Percentiles rank a stretch among this genome's conserved stretches.
Evolutionary conservation across 2,329 filamentous ascomycete genomes (phyloP).

Genomic region (Colletotrichum tanaceti): DNA sequence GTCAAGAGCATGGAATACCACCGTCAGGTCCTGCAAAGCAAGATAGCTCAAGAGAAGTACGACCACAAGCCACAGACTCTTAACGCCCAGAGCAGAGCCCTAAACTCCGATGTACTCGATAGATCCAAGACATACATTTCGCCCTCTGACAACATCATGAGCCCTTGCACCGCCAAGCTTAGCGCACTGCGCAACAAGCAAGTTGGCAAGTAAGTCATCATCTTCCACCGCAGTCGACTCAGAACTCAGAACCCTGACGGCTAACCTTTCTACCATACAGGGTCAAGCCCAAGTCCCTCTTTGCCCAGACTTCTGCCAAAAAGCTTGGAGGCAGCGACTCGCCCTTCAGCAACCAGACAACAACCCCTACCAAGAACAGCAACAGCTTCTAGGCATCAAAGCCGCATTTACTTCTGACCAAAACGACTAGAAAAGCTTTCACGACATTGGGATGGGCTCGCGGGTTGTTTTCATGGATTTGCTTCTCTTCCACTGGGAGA

Average conservation of each 20-base stretch:
- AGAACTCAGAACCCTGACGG: background rate
- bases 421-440: conserved; percentile 36
- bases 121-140: conserved; percentile 74
- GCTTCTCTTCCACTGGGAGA: conserved; percentile 9
- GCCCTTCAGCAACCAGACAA: conserved; percentile 46
- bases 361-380: conserved; percentile 36
- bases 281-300: conserved; percentile 75
- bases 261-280: conserved; percentile 50
- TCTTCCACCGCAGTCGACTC: background rate
- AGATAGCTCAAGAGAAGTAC: conserved; percentile 75
- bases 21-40: conserved; percentile 78
- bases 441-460: conserved; percentile 30
- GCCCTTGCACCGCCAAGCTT: conserved; percentile 85
- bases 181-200: conserved; percentile 84
- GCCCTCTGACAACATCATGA: conserved; percentile 90
- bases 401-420: conserved; percentile 34
- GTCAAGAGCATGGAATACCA: conserved; percentile 81
- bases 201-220: conserved; percentile 74
- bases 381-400: conserved; percentile 25
- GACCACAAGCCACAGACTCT: conserved; percentile 17
- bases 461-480: conserved; percentile 31
- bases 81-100: conserved; percentile 19
- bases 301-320: conserved; percentile 74
- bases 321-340: conserved; percentile 58
- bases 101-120: conserved; percentile 34